These are phyloP conservation scores for Fusarium illudens DNA, from an alignment of 2,329 filamentous ascomycete genomes.

Conservation along the genomic window DNA sequence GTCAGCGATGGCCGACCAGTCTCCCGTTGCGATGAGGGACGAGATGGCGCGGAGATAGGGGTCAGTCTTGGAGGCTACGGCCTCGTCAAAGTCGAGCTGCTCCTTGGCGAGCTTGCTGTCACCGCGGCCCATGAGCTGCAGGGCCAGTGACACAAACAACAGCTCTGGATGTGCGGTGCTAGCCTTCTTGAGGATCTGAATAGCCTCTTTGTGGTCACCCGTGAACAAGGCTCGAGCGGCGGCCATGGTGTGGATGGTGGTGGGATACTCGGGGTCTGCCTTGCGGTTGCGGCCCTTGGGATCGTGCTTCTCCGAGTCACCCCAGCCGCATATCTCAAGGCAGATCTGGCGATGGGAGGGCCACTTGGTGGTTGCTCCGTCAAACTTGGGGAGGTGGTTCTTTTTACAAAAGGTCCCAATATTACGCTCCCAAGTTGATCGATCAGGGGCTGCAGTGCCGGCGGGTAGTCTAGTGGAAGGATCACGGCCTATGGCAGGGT, in stretches of 20 bases:
- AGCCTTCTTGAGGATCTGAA: conserved; percentile 73
- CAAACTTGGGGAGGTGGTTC: conserved; percentile 68
- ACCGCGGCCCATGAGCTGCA: conserved; percentile 68
- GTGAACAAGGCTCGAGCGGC: conserved; percentile 80
- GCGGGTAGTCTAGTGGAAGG: conserved; percentile 58
- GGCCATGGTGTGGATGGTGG: conserved; percentile 72
- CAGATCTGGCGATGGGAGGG: conserved; percentile 78
- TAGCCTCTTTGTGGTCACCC: conserved; percentile 72
- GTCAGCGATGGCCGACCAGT: conserved; percentile 78
- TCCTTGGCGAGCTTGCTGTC: conserved; percentile 55
- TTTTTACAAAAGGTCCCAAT: conserved; percentile 71
- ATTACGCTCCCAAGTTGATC: conserved; percentile 65
- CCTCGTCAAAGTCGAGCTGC: conserved; percentile 66
- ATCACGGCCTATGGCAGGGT: conserved; percentile 54
- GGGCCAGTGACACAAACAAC: conserved; percentile 71
- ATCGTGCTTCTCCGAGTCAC: conserved; percentile 62
- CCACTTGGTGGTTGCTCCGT: conserved; percentile 69
- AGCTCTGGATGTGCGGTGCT: conserved; percentile 70
- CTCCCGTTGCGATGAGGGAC: conserved; percentile 76
- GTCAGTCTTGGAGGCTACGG: conserved; percentile 71
- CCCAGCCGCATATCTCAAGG: conserved; percentile 78
- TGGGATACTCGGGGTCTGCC: conserved; percentile 57
- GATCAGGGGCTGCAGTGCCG: conserved; percentile 56
- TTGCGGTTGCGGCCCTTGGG: conserved; percentile 55
- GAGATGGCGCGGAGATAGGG: conserved; percentile 84